These are phyloP conservation scores for Fusarium sp. DNA, from an alignment of 2,329 filamentous ascomycete species.

Conservation along the genomic window DNA sequence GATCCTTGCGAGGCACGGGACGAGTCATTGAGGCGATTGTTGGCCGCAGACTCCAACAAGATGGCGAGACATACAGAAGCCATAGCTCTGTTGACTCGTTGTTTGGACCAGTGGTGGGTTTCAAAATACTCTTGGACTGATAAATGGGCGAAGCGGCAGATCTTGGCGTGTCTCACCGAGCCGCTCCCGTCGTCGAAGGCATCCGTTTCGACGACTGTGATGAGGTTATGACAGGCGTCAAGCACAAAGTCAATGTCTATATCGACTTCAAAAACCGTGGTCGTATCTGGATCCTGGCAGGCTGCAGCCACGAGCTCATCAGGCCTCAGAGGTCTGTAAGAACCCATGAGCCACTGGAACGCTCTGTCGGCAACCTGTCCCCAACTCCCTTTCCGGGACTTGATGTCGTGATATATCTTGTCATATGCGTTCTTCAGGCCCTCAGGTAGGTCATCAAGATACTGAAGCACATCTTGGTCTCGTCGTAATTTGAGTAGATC, in stretches of 20 bases:
- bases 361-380: neutral
- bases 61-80: neutral
- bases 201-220: neutral
- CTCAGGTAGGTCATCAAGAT: slow-evolving; percentile 7
- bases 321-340: neutral
- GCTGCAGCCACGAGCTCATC: slow-evolving; percentile 5
- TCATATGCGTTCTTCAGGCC: slow-evolving; percentile 25
- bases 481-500: slow-evolving; percentile 6
- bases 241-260: slow-evolving; percentile 11
- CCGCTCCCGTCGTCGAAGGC: neutral
- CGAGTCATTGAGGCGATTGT: neutral
- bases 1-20: neutral
- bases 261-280: neutral
- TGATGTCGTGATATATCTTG: slow-evolving; percentile 13
- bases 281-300: neutral
- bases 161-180: neutral
- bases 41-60: neutral
- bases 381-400: neutral
- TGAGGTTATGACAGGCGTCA: slow-evolving; percentile 1
- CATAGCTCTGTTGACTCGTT: neutral
- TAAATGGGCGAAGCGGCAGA: slow-evolving; percentile 5
- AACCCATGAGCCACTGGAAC: slow-evolving; percentile 4
- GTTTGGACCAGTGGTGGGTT: neutral
- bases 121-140: slow-evolving; percentile 5
- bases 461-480: slow-evolving; percentile 18